Evolutionary conservation across 2,329 filamentous ascomycete species (phyloP).

Genomic region (Colletotrichum lini): DNA sequence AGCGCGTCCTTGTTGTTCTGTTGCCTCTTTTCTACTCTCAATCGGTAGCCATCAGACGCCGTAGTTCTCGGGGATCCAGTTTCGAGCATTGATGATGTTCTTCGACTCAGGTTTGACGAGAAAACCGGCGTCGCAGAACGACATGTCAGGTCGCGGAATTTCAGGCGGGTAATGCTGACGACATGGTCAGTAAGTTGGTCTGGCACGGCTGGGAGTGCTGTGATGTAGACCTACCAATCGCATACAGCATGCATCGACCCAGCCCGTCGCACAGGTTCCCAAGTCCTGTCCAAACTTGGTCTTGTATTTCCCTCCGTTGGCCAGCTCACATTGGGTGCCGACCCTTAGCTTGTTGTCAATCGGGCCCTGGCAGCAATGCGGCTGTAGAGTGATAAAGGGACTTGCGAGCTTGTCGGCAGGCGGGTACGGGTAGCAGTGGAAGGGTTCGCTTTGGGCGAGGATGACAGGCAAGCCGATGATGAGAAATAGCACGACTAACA

Average conservation of each 20-base stretch:
- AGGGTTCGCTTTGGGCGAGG: slow-evolving; percentile 36
- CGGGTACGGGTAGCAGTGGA: slow-evolving; percentile 41
- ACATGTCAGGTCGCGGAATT: slow-evolving; percentile 29
- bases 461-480: slow-evolving; percentile 35
- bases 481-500: slow-evolving; percentile 21
- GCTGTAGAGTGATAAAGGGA: slow-evolving; percentile 34
- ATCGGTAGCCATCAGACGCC: slow-evolving; percentile 8
- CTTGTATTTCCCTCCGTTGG: slow-evolving; percentile 34
- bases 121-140: slow-evolving; percentile 38
- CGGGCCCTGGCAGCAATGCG: slow-evolving; percentile 37
- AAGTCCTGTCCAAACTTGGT: slow-evolving; percentile 41
- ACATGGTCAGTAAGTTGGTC: slow-evolving; percentile 6
- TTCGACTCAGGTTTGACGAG: slow-evolving; percentile 34
- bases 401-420: slow-evolving; percentile 26
- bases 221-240: slow-evolving; percentile 27
- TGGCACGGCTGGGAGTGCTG: background rate
- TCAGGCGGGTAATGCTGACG: slow-evolving; percentile 40
- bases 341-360: slow-evolving; percentile 37
- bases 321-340: slow-evolving; percentile 30
- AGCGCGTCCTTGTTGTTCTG: background rate
- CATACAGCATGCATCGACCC: slow-evolving; percentile 41
- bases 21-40: background rate
- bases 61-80: slow-evolving; percentile 23
- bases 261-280: slow-evolving; percentile 39
- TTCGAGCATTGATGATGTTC: slow-evolving; percentile 28